phyloP scores from a whole-genome alignment of 768 basidiomycete genomes.

The Scleroderma citrinum region DNA sequence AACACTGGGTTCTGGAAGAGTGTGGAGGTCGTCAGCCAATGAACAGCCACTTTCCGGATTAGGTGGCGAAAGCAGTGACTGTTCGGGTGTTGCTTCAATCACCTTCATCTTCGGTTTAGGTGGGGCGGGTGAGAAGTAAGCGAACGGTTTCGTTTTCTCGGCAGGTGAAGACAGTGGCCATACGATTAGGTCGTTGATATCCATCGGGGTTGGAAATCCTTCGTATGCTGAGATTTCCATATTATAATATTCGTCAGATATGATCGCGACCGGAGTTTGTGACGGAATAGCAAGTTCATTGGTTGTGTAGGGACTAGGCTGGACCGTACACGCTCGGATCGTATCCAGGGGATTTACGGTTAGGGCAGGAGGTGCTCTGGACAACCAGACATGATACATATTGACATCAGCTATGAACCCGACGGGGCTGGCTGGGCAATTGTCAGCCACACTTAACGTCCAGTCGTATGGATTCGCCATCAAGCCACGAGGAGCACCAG shows the following conservation, averaged over 20 bases:
- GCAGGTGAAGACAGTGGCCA: conserved; percentile 16
- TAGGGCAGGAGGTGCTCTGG: conserved; percentile 10
- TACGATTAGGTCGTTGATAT: conserved; percentile 28
- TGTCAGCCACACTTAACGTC: conserved; percentile 6
- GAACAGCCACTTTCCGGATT: background rate
- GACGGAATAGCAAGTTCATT: too few species aligned
- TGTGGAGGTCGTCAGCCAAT: background rate
- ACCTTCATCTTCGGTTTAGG: conserved; percentile 1
- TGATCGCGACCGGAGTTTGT: background rate
- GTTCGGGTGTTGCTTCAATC: background rate
- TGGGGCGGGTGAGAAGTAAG: background rate
- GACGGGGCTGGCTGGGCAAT: conserved; percentile 11
- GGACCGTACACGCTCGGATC: too few species aligned
- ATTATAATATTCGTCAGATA: background rate
- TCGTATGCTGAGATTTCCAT: conserved; percentile 2
- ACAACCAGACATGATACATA: conserved; percentile 24
- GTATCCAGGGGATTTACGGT: conserved; percentile 39
- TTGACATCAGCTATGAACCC: conserved; percentile 32
- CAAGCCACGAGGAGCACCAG: background rate
- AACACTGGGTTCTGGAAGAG: conserved; percentile 1
- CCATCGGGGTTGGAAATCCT: conserved; percentile 18
- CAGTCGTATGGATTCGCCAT: background rate
- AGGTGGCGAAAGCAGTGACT: background rate
- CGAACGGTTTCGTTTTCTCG: background rate
- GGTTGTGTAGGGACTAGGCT: too few species aligned